Evolutionary conservation across 768 basidiomycete genomes (phyloP), one percentile per base, ranked within the genome.

Genomic region (Candolleomyces efflorescens): DNA sequence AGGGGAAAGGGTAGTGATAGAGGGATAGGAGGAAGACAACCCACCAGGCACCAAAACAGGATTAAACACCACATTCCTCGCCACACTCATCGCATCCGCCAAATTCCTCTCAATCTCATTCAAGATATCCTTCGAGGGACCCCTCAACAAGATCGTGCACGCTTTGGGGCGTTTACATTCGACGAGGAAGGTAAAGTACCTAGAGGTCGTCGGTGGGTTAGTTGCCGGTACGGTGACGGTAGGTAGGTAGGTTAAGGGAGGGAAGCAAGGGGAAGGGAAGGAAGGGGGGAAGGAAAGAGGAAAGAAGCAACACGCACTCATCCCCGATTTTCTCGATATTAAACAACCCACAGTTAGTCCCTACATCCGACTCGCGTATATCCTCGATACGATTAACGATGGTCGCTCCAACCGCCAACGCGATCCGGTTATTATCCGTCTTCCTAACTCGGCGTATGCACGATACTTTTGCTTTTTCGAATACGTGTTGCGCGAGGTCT

Each of bases 91-190:
- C 36, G 96, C 97, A 65, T 99, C 97, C 1, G 94, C 93, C 27
- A 98, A 82, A 73, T 98, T 99, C 52, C 96, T 86, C 71, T 98
- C 97, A 64, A 98, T 92, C 75, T 98, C 97, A 72, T 98, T 97
- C 50, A 99, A 79, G 65, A 98, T 94, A 67, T 98, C 97, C 72
- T 98, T 99, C 2, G 94, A 96, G 0, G 97, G 97, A 1, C 97
- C 95, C 43, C 96, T 93, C 13, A 99, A 89, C 48, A 99, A 84
- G 73, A 98, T 94, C 11, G 96, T 98, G 81, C 97, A 98, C 0
- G 96, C 97, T 75, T 97, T 96, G 4, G 97, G 97, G 13, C 81
- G 78, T 37, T 75, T 74, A 76, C 97, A 99, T 68, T 93, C 85
- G n/a, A 89, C 91, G 51, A 98, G 81, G 85, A 98, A 98, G 27